Evolutionary conservation across 148 eudicot species (phyloP), one percentile per base, ranked within the genome.

Genomic region (Nyssa sinensis): DNA sequence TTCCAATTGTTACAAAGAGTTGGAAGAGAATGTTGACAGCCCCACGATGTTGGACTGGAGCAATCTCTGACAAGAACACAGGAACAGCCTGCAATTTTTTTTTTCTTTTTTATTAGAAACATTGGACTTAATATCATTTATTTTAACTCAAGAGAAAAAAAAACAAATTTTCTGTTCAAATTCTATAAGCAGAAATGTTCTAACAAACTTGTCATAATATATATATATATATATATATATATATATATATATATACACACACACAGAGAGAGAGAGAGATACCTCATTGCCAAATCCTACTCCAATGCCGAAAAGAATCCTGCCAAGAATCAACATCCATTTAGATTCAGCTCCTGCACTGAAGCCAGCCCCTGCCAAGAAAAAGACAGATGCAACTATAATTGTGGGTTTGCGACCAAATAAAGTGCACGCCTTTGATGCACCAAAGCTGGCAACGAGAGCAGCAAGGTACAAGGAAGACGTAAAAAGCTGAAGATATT

Each of bases 281-380:
- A 90, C 94, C 88, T 91, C 91, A 55, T 91, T 91, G 77, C 93
- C 93, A 64, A 91, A 91, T 4, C 93, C 96, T 9, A 91, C 93
- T 0, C 93, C 96, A 47, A 89, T 77, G 16, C 96, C 96, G 70
- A 89, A 89, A 1, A 87, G 79, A 66, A 91, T 85, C 66, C 93
- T 81, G 0, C 96, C 96, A 13, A 85, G 9, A 66, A 91, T 91
- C 29, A 89, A 81, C 86, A 89, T 72, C 89, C 87, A 84, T 0
- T 77, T 78, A 16, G 7, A 13, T 3, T 65, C 62, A 25, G 90
- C 86, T 0, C 47, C 53, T 17, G 85, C 88, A 64, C 90, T 82
- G 4, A 89, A 30, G 23, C 29, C 69, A 12, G 87, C 88, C 2
- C 88, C 88, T n/a, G 71, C 78, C 28, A 85, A 31, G 78, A 85